phyloP scores from a whole-genome alignment of 495 filamentous ascomycete species.

The Cercophora sp. region DNA sequence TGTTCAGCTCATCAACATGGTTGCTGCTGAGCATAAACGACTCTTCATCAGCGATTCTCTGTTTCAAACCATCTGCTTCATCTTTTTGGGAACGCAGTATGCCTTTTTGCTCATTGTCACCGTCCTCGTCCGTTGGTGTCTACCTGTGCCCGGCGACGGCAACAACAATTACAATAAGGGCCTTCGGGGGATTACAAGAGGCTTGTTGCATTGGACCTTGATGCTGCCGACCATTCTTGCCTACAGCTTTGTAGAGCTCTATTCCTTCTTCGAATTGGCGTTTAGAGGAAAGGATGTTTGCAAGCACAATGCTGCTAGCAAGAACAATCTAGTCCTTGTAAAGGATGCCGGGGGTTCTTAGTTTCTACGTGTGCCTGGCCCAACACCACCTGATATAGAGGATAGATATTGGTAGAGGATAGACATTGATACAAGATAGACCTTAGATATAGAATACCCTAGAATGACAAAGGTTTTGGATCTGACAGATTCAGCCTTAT shows the following conservation, averaged over 20 bases:
- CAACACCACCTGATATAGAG: no score
- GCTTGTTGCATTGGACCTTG: conserved; percentile 7
- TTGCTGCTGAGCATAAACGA: background rate
- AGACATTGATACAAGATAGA: no score
- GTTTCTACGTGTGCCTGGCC: no score
- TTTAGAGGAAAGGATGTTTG: conserved; percentile 11
- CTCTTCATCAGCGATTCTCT: conserved; percentile 1
- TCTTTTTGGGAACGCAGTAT: background rate
- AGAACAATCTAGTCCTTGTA: conserved; percentile 10
- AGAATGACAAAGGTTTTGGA: no score
- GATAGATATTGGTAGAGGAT: no score
- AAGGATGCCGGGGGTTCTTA: conserved; percentile 2
- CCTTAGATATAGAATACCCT: no score
- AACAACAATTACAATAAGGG: background rate
- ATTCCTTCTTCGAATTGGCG: conserved; percentile 10
- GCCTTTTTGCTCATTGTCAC: background rate
- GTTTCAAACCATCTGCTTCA: background rate
- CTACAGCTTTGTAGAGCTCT: conserved; percentile 10
- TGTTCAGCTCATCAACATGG: conserved; percentile 8
- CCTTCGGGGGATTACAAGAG: conserved; percentile 1
- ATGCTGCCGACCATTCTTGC: conserved; percentile 10
- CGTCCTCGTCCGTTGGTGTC: background rate
- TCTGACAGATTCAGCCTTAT: no score
- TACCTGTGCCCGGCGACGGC: background rate
- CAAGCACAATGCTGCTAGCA: conserved; percentile 12